Evolutionary conservation across 148 eudicot species (phyloP).

Genomic region (Oxyria digyna): DNA sequence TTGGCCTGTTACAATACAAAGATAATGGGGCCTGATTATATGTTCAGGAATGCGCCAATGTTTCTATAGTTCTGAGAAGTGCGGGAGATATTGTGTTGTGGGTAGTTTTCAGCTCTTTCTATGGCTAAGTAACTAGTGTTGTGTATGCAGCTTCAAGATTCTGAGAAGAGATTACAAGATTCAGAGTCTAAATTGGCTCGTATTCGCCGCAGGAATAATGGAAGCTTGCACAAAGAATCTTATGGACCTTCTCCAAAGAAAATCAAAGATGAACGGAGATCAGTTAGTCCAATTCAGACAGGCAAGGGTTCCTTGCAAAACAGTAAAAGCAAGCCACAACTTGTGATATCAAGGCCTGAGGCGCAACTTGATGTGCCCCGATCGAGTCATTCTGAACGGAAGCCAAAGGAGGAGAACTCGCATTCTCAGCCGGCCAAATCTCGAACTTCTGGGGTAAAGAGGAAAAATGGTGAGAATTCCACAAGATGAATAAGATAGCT

Average conservation of each 20-base stretch:
- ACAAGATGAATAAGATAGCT: slow-evolving; percentile 3
- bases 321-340: slow-evolving; percentile 44
- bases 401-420: slow-evolving; percentile 27
- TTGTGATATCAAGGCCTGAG: slow-evolving; percentile 32
- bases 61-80: neutral
- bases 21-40: neutral
- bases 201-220: slow-evolving; percentile 32
- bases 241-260: slow-evolving; percentile 20
- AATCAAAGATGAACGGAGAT: slow-evolving; percentile 26
- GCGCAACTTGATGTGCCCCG: slow-evolving; percentile 12
- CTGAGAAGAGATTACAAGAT: slow-evolving; percentile 57
- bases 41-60: neutral
- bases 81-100: neutral
- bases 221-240: slow-evolving; percentile 17
- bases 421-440: slow-evolving; percentile 29
- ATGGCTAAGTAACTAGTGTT: slow-evolving; percentile 12
- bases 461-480: slow-evolving; percentile 55
- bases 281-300: slow-evolving; percentile 33
- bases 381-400: slow-evolving; percentile 24
- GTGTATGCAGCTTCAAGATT: slow-evolving; percentile 53
- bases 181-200: slow-evolving; percentile 52
- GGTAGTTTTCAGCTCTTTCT: neutral
- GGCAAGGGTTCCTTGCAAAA: slow-evolving; percentile 21
- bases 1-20: neutral
- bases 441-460: slow-evolving; percentile 43